Percentiles rank a stretch among this genome's conserved stretches.
These are phyloP conservation scores for Fusarium sp. DNA, from an alignment of 2,329 filamentous ascomycete species.

Conservation along the genomic window DNA sequence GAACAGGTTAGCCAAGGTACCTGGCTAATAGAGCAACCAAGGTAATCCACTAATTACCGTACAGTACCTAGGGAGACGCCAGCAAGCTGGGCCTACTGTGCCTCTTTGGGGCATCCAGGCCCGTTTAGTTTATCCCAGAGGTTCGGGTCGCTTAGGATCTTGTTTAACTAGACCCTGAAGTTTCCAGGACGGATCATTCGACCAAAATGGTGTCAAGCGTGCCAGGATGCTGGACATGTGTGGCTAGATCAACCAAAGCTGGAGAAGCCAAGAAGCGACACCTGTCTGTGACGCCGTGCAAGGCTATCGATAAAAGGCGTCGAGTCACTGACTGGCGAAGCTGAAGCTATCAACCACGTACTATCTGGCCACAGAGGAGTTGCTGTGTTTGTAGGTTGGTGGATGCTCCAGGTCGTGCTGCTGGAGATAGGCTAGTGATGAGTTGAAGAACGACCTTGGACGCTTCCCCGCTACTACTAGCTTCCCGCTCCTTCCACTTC, in stretches of 20 bases:
- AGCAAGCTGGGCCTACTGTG: constrained; percentile 46
- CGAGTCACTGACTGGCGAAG: constrained; percentile 4
- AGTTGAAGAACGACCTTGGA: not conserved
- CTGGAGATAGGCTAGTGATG: not conserved
- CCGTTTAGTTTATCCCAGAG: constrained; percentile 53
- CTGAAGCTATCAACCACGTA: constrained; percentile 1
- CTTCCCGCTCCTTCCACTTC: constrained; percentile 4
- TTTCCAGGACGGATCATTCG: constrained; percentile 41
- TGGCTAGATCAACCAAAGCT: constrained; percentile 24
- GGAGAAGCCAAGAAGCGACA: constrained; percentile 28
- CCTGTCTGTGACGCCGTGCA: constrained; percentile 13
- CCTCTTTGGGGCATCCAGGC: constrained; percentile 45
- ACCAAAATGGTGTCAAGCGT: constrained; percentile 37
- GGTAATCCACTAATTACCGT: constrained; percentile 33
- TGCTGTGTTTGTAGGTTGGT: not conserved
- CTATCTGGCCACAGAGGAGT: not conserved
- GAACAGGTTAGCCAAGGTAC: constrained; percentile 38
- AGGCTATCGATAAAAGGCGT: constrained; percentile 3
- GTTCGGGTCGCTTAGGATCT: constrained; percentile 53
- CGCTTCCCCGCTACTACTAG: not conserved
- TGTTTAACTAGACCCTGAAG: constrained; percentile 47
- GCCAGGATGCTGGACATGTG: constrained; percentile 36
- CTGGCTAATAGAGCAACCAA: constrained; percentile 29
- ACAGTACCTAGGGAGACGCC: constrained; percentile 28
- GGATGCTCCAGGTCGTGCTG: not conserved